Evolutionary conservation across 352 stramenopile species (phyloP).

Genomic region (Lagenidium sp.): DNA sequence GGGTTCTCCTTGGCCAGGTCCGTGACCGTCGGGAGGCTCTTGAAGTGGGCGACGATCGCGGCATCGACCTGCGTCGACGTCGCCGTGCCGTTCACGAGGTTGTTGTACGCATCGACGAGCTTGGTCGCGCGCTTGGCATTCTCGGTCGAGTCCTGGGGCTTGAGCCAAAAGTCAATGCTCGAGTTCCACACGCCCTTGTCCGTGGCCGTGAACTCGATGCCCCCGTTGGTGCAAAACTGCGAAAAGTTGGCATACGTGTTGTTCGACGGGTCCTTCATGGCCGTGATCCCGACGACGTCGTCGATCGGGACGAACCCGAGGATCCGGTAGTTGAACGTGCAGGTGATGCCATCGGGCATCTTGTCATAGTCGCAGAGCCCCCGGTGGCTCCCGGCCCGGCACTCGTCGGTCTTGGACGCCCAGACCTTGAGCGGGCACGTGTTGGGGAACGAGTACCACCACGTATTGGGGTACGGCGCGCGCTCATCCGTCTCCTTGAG

Average conservation of each 20-base stretch:
- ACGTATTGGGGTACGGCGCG: constrained; percentile 18
- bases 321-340: constrained; percentile 53
- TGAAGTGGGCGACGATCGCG: constrained; percentile 23
- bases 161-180: constrained; percentile 50
- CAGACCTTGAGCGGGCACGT: constrained; percentile 9
- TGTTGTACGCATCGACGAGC: constrained; percentile 36
- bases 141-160: constrained; percentile 32
- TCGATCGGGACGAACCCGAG: constrained; percentile 48
- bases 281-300: constrained; percentile 54
- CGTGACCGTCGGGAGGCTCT: constrained; percentile 28
- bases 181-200: constrained; percentile 21
- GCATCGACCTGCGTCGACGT: constrained; percentile 22
- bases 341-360: constrained; percentile 31
- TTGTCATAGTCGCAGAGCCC: constrained; percentile 28
- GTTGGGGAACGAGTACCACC: constrained; percentile 28
- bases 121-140: constrained; percentile 32
- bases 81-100: constrained; percentile 11
- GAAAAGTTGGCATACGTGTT: constrained; percentile 40
- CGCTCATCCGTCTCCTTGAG: constrained; percentile 13
- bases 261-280: constrained; percentile 17
- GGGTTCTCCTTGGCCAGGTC: constrained; percentile 39
- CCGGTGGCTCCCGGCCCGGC: constrained; percentile 2
- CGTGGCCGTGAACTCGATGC: constrained; percentile 48
- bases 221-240: constrained; percentile 53
- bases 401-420: constrained; percentile 18